These are phyloP conservation scores for Termitomyces titanicus DNA, from an alignment of 768 basidiomycete genomes.

Conservation along the genomic window DNA sequence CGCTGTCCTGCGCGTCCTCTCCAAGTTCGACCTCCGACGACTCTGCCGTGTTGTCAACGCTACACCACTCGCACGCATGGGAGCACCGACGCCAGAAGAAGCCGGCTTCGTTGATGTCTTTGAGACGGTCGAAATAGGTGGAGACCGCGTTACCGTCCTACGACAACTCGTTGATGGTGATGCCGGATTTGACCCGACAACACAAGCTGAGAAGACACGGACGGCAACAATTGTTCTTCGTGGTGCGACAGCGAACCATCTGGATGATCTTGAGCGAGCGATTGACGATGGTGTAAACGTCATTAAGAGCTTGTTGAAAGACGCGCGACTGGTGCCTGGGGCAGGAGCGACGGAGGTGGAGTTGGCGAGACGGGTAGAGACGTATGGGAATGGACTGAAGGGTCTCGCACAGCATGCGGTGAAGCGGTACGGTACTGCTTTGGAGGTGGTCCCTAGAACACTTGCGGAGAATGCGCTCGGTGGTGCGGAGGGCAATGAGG, in stretches of 20 bases:
- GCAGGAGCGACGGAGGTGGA: slow-evolving; percentile 95
- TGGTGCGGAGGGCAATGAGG: slow-evolving; percentile 89
- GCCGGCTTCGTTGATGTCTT: slow-evolving; percentile 92
- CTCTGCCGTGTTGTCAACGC: slow-evolving; percentile 95
- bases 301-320: slow-evolving; percentile 89
- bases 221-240: slow-evolving; percentile 95
- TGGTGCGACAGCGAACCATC: slow-evolving; percentile 89
- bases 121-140: slow-evolving; percentile 94
- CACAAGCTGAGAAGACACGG: slow-evolving; percentile 65
- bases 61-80: slow-evolving; percentile 92
- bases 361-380: slow-evolving; percentile 80
- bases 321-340: slow-evolving; percentile 85
- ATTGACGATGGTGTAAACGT: slow-evolving; percentile 97
- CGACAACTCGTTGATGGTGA: slow-evolving; percentile 75
- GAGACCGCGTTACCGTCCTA: slow-evolving; percentile 96
- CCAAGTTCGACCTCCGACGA: slow-evolving; percentile 95
- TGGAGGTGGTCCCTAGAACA: slow-evolving; percentile 91
- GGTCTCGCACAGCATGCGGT: slow-evolving; percentile 94
- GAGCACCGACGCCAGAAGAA: slow-evolving; percentile 95
- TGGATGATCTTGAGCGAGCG: slow-evolving; percentile 95
- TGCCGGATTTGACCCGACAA: slow-evolving; percentile 50
- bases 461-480: slow-evolving; percentile 94
- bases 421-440: slow-evolving; percentile 80
- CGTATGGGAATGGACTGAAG: slow-evolving; percentile 82
- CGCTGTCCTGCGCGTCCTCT: slow-evolving; percentile 94